Conservation (phyloP, 2,329 filamentous ascomycete species). For the Lachnellula cervina region DNA sequence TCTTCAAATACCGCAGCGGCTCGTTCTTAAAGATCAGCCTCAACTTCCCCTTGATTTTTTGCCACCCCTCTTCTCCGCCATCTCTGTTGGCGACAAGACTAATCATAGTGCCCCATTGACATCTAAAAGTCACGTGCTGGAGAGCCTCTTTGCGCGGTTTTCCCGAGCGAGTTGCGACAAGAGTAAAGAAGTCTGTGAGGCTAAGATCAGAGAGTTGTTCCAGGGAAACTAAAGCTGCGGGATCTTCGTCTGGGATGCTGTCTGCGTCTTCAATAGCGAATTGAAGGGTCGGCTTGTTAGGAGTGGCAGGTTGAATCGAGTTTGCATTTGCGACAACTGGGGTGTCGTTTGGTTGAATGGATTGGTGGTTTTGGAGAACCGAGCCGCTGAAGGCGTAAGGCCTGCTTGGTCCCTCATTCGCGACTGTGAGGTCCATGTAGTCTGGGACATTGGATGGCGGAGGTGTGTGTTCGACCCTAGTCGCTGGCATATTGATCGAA, state of each 20-base stretch:
- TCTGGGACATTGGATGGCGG: not conserved
- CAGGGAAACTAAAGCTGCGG: not conserved
- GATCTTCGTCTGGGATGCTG: constrained; percentile 1
- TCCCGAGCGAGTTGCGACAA: not conserved
- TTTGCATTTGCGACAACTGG: not conserved
- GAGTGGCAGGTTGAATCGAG: not conserved
- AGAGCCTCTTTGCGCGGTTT: not conserved
- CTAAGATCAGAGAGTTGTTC: not conserved
- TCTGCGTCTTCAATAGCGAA: constrained; percentile 4
- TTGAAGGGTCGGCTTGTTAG: not conserved
- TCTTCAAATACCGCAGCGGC: not conserved
- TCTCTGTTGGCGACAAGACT: not conserved
- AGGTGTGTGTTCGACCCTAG: not conserved
- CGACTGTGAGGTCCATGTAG: not conserved
- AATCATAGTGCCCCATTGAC: not conserved
- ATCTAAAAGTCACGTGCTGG: not conserved
- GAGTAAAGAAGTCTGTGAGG: not conserved
- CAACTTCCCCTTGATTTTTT: constrained; percentile 1
- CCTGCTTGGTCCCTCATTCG: not conserved
- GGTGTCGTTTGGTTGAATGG: not conserved
- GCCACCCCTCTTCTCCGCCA: constrained; percentile 3
- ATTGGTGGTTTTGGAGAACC: not conserved
- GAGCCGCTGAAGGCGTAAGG: not conserved
- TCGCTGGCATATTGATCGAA: not conserved
- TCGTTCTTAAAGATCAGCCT: not conserved